Evolutionary conservation across 306 rosid species (phyloP).

Genomic region (Gynostemma pentaphyllum): DNA sequence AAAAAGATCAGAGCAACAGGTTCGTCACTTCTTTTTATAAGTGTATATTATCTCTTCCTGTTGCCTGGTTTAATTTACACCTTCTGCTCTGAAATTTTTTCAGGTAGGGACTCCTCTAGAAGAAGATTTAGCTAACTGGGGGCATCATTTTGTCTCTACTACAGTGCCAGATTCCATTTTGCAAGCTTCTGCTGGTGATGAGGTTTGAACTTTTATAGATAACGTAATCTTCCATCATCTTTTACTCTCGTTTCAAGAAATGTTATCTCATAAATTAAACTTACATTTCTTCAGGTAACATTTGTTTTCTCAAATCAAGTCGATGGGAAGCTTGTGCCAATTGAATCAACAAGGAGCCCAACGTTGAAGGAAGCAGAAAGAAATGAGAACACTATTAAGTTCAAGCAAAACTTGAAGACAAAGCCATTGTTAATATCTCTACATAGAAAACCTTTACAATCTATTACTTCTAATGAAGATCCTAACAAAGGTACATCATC

Average conservation of each 20-base stretch:
- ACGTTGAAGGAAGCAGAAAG: slow-evolving; percentile 30
- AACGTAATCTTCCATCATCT: background rate
- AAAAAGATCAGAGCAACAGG: slow-evolving; percentile 92
- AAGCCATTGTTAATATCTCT: slow-evolving; percentile 27
- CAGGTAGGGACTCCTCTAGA: slow-evolving; percentile 86
- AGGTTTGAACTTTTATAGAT: slow-evolving; percentile 34
- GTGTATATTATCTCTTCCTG: slow-evolving; percentile 14
- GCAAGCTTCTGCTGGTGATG: slow-evolving; percentile 93
- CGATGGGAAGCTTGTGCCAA: slow-evolving; percentile 68
- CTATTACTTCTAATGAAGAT: slow-evolving; percentile 22
- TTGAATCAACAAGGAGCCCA: slow-evolving; percentile 43
- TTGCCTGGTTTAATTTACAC: background rate
- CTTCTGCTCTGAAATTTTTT: slow-evolving; percentile 17
- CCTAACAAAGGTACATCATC: slow-evolving; percentile 19
- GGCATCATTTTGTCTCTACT: slow-evolving; percentile 70
- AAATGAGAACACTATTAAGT: slow-evolving; percentile 22
- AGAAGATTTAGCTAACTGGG: slow-evolving; percentile 90
- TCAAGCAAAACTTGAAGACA: slow-evolving; percentile 23
- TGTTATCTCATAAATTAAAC: background rate
- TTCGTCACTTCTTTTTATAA: slow-evolving; percentile 17
- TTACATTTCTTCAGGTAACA: slow-evolving; percentile 42
- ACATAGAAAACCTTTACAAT: slow-evolving; percentile 25
- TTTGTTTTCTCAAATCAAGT: slow-evolving; percentile 91
- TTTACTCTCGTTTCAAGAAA: background rate
- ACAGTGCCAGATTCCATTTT: slow-evolving; percentile 81